Base-by-base conservation (phyloP, 2,329 filamentous ascomycete genomes). In the Sporothrix pallida region DNA sequence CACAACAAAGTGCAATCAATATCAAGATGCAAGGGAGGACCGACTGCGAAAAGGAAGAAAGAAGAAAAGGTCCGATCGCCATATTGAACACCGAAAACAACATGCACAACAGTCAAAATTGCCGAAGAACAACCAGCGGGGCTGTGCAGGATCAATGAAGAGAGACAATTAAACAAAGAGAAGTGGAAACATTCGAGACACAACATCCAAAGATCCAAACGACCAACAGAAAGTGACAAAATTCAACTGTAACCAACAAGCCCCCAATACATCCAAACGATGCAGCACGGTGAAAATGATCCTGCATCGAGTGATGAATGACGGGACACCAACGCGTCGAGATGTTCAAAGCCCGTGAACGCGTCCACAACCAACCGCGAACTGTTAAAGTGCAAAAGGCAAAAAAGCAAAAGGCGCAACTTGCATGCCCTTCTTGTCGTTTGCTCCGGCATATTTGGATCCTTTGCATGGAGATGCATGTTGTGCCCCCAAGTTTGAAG, bases 1-100 rank as follows among this genome's bases (percentile, higher is more conserved):
- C 52, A 56, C 13, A 31, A 56, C 6, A 56, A 60, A 23, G 10
- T 44, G 42, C 26, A 56, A 44, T 37, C 13, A 26, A 26, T 70
- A 58, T 58, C 68, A 15, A 46, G 52, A 70, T 50, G 67, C 67
- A 58, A 70, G 50, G 50, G 67, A 37, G 37, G 67, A 13, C 20
- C 3, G 9, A 20, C 48, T 26, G 52, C 20, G 26, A 17, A n/a
- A 1, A 26, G 8, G 12, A 23, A 26, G 52, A 56, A 9, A 7
- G 5, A 42, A 62, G 15, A 50, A 52, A 52, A 69, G 46, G 46
- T 52, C 46, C 65, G 65, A 37, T 69, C 65, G 20, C 12, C 63
- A 67, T 52, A 68, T 37, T 37, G 46, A 37, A 68, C 65, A 52
- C 65, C 46, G 65, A 68, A 37, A 37, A 37, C 20, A 12, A 68